Evolutionary conservation across 306 rosid genomes (phyloP).

Genomic region (Lupinus albus): DNA sequence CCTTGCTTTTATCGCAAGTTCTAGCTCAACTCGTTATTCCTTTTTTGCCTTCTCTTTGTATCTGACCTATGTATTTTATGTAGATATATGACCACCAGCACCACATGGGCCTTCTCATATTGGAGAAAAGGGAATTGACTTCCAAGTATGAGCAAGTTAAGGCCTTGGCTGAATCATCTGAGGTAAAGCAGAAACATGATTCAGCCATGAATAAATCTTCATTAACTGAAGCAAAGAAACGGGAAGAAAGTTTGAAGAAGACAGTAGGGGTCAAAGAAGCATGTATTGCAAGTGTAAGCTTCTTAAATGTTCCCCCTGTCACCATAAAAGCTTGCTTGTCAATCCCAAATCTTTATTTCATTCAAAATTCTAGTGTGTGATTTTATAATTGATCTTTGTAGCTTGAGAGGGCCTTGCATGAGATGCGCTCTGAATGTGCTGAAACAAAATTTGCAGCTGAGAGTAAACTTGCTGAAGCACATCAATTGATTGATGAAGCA

Average conservation of each 20-base stretch:
- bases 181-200: conserved; percentile 65
- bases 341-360: conserved; percentile 10
- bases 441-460: conserved; percentile 92
- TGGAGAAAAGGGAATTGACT: conserved; percentile 76
- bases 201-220: conserved; percentile 59
- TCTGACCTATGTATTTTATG: conserved; percentile 41
- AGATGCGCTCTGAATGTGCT: conserved; percentile 90
- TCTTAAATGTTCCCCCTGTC: conserved; percentile 1
- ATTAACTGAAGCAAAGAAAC: conserved; percentile 73
- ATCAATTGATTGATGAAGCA: conserved; percentile 64
- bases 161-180: conserved; percentile 64
- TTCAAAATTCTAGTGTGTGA: neutral
- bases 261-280: conserved; percentile 80
- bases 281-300: conserved; percentile 92
- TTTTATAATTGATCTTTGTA: conserved; percentile 42
- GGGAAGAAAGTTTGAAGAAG: conserved; percentile 81
- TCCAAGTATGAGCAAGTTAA: conserved; percentile 67
- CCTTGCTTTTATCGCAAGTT: no score
- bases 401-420: conserved; percentile 94
- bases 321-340: neutral
- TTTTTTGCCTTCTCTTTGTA: neutral
- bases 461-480: conserved; percentile 74
- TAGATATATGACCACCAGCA: conserved; percentile 88
- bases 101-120: conserved; percentile 93
- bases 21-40: conserved; percentile 9